Evolutionary conservation across 306 rosid species (phyloP).

Genomic region (Adenanthera pavonina): DNA sequence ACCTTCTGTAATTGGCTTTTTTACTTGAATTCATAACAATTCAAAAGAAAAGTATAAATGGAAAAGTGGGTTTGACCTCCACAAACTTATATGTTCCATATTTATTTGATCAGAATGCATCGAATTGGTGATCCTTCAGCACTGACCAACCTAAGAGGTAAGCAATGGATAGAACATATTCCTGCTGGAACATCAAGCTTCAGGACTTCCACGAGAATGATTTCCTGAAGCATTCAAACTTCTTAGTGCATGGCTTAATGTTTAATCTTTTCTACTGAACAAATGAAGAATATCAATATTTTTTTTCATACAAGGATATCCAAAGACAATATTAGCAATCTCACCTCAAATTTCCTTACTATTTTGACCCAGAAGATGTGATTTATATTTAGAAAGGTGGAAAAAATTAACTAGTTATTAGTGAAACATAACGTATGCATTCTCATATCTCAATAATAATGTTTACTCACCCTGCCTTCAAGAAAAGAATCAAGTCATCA

Average conservation of each 20-base stretch:
- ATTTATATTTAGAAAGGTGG: background rate
- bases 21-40: background rate
- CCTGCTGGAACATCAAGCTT: constrained; percentile 83
- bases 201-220: constrained; percentile 86
- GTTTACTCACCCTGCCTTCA: constrained; percentile 51
- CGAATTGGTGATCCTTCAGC: constrained; percentile 94
- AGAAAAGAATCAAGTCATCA: constrained; percentile 48
- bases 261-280: constrained; percentile 23
- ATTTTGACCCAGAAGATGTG: constrained; percentile 11
- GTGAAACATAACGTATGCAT: constrained; percentile 4
- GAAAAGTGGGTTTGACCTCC: constrained; percentile 5
- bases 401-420: constrained; percentile 19
- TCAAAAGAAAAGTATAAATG: background rate
- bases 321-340: constrained; percentile 23
- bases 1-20: background rate
- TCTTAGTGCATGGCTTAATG: constrained; percentile 30
- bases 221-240: constrained; percentile 60
- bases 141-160: constrained; percentile 87
- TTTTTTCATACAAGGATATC: constrained; percentile 26
- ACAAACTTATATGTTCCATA: constrained; percentile 15
- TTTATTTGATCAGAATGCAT: constrained; percentile 79
- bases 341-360: constrained; percentile 23
- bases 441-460: constrained; percentile 15
- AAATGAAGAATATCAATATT: constrained; percentile 5
- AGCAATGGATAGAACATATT: constrained; percentile 72